These are phyloP conservation scores for Ophiostoma australiae DNA, from an alignment of 2,329 filamentous ascomycete genomes.

Conservation along the genomic window DNA sequence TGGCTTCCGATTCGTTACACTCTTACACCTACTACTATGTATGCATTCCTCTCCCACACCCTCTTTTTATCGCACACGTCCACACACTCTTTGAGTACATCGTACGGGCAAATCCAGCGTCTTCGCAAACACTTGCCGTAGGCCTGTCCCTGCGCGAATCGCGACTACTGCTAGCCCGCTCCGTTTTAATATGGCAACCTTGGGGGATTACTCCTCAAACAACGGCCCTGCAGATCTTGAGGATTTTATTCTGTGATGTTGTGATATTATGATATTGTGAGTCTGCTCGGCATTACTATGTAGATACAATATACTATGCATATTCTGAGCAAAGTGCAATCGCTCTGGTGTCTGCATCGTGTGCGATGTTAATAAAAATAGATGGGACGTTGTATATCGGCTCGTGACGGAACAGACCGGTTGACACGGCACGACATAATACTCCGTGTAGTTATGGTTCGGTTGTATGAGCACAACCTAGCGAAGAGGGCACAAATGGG, in stretches of 20 bases:
- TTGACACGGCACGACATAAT: conserved; percentile 8
- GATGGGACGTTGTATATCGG: not conserved
- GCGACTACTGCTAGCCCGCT: not conserved
- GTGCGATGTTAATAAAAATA: not conserved
- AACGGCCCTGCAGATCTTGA: conserved; percentile 3
- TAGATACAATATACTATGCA: not conserved
- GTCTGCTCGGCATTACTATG: not conserved
- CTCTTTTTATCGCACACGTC: not conserved
- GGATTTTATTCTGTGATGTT: not conserved
- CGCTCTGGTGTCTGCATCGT: too few relatives aligned
- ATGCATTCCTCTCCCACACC: not conserved
- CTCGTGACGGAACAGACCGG: conserved; percentile 8
- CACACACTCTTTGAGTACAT: not conserved
- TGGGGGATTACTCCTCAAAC: not conserved
- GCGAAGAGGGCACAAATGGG: not conserved
- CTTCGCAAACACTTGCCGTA: not conserved
- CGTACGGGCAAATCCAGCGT: not conserved
- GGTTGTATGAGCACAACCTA: not conserved
- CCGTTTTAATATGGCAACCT: not conserved
- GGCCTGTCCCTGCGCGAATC: conserved; percentile 7
- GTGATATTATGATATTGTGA: not conserved
- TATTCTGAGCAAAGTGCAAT: not conserved
- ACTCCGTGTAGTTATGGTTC: not conserved
- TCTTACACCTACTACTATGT: not conserved
- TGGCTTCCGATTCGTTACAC: conserved; percentile 2